phyloP scores from a whole-genome alignment of 2,329 filamentous ascomycete species.

The Ceratocystis papillata region DNA sequence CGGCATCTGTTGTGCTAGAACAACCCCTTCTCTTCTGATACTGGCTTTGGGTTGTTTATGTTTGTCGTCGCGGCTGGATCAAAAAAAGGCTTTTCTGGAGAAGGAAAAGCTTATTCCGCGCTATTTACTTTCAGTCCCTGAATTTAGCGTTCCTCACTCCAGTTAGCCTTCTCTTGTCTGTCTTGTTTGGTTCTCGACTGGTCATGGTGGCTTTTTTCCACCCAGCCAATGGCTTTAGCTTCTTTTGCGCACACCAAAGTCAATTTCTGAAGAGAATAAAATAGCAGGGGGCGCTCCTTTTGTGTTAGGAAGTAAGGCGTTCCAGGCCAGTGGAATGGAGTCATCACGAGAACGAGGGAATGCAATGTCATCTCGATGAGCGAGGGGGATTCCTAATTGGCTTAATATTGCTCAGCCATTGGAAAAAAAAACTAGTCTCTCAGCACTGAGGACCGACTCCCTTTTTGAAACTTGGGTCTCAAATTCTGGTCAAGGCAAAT shows the following conservation, averaged over 20 bases:
- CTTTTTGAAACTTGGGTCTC: neutral
- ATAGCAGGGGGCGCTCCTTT: neutral
- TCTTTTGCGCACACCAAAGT: neutral
- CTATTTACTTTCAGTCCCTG: neutral
- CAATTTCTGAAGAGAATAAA: neutral
- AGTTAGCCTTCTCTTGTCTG: constrained; percentile 3
- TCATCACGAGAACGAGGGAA: neutral
- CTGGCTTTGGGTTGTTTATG: neutral
- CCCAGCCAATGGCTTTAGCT: constrained; percentile 1
- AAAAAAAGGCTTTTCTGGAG: neutral
- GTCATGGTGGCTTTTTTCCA: neutral
- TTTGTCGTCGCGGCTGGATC: neutral
- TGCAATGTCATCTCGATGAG: too few species aligned
- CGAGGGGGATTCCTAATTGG: too few species aligned
- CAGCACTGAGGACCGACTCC: neutral
- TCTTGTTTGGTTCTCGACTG: neutral
- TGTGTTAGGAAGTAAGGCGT: neutral
- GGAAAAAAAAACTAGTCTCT: neutral
- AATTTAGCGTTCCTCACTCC: constrained; percentile 7
- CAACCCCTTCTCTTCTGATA: neutral
- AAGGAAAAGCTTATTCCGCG: neutral
- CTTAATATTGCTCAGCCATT: too few species aligned
- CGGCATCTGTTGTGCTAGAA: neutral
- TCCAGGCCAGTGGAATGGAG: neutral
- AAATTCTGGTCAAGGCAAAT: neutral